phyloP scores from a whole-genome alignment of 306 rosid genomes.

The Quillaja saponaria region DNA sequence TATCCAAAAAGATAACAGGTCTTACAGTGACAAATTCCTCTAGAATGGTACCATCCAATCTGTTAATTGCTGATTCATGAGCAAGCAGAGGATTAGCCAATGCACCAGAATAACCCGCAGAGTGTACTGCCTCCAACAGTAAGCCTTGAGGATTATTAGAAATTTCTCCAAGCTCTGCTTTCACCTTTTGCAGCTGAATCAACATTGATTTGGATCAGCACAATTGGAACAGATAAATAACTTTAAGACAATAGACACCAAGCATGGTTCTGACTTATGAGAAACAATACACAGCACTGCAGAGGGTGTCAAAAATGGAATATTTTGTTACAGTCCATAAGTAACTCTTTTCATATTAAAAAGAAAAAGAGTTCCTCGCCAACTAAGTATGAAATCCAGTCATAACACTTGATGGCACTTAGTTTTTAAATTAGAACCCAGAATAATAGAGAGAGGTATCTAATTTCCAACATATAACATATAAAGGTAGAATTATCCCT shows the following conservation, averaged over 20 bases:
- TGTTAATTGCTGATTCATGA: constrained; percentile 63
- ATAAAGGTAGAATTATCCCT: background rate
- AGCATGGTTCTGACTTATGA: constrained; percentile 7
- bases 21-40: constrained; percentile 88
- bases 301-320: background rate
- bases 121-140: constrained; percentile 93
- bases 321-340: constrained; percentile 1
- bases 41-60: constrained; percentile 64
- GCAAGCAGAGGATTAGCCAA: constrained; percentile 95
- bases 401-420: constrained; percentile 11
- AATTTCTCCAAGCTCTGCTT: constrained; percentile 76
- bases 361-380: background rate
- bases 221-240: background rate
- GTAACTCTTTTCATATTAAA: constrained; percentile 5
- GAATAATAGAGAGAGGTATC: constrained; percentile 7
- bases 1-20: constrained; percentile 35
- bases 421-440: background rate
- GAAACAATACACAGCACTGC: constrained; percentile 10
- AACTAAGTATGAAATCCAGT: background rate
- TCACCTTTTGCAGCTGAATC: constrained; percentile 72
- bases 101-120: constrained; percentile 92
- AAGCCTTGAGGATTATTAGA: constrained; percentile 86
- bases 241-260: background rate
- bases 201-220: constrained; percentile 35
- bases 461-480: background rate